phyloP scores from a whole-genome alignment of 768 basidiomycete genomes.

The Mycena alexandri region DNA sequence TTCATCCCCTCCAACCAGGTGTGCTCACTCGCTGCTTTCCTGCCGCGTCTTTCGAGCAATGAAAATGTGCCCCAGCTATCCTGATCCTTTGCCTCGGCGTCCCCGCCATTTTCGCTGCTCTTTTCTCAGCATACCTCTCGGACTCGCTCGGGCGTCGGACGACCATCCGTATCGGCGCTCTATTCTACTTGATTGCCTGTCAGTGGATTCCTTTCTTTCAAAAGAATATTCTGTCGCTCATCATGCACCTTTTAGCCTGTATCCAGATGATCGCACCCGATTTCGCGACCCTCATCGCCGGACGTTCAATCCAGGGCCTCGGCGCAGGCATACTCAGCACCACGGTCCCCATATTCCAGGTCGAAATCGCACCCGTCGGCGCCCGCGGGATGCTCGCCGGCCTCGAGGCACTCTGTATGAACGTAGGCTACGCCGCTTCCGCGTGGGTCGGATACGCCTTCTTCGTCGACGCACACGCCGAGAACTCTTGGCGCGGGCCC shows the following conservation, averaged over 20 bases:
- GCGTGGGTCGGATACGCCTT: conserved; percentile 65
- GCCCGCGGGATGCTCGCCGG: conserved; percentile 66
- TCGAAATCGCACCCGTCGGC: conserved; percentile 61
- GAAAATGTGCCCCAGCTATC: conserved; percentile 50
- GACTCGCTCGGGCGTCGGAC: conserved; percentile 63
- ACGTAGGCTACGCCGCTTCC: conserved; percentile 62
- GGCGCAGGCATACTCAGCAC: conserved; percentile 65
- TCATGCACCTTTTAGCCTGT: conserved; percentile 44
- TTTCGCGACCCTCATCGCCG: conserved; percentile 54
- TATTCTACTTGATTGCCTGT: conserved; percentile 60
- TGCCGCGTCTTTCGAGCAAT: neutral
- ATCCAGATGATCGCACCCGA: conserved; percentile 65
- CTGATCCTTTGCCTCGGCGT: conserved; percentile 64
- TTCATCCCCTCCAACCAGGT: conserved; percentile 63
- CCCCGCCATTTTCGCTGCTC: conserved; percentile 61
- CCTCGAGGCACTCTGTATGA: conserved; percentile 67
- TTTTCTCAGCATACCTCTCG: conserved; percentile 61
- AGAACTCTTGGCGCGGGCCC: conserved; percentile 69
- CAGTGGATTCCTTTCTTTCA: neutral
- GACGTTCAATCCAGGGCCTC: conserved; percentile 61
- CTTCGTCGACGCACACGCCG: conserved; percentile 58
- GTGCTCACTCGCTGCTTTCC: conserved; percentile 9
- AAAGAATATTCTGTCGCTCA: neutral
- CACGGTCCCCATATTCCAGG: conserved; percentile 63
- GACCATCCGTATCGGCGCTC: conserved; percentile 62